Conservation (phyloP, 768 basidiomycete species). For the Kwoniella dejecticola region DNA sequence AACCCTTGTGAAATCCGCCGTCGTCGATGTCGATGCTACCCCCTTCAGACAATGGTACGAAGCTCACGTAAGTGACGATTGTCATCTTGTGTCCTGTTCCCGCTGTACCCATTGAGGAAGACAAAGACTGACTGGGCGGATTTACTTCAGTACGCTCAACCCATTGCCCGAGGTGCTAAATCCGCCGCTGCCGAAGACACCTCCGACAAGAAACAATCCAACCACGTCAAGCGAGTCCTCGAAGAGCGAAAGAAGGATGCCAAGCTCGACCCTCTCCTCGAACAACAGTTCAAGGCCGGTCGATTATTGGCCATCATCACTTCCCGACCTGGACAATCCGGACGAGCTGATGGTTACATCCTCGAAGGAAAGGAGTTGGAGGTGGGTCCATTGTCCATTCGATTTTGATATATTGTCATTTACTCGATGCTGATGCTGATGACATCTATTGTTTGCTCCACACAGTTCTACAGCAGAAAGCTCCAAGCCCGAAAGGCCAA, state of each 20-base stretch:
- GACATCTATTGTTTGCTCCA: no score
- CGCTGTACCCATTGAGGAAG: no score
- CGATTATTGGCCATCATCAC: constrained; percentile 92
- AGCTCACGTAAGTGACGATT: constrained; percentile 73
- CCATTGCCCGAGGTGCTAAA: constrained; percentile 79
- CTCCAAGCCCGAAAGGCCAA: constrained; percentile 92
- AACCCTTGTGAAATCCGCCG: constrained; percentile 93
- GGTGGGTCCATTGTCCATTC: no score
- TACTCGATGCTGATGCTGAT: no score
- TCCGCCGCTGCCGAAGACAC: constrained; percentile 60
- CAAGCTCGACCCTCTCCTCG: constrained; percentile 87
- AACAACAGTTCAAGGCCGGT: constrained; percentile 87
- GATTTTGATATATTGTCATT: no score
- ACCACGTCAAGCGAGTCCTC: constrained; percentile 82
- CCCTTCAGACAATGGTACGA: constrained; percentile 99
- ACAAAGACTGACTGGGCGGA: no score
- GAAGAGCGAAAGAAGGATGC: constrained; percentile 92
- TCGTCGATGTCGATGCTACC: constrained; percentile 96
- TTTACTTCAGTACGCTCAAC: constrained; percentile 84
- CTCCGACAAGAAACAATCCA: constrained; percentile 74
- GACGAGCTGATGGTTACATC: constrained; percentile 94
- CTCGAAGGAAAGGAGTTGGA: constrained; percentile 98
- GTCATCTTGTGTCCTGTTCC: no score
- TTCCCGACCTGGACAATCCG: constrained; percentile 94
- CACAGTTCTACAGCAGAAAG: constrained; percentile 92